Conservation (phyloP, 441 rosid genomes). For the Gossypium armourianum region DNA sequence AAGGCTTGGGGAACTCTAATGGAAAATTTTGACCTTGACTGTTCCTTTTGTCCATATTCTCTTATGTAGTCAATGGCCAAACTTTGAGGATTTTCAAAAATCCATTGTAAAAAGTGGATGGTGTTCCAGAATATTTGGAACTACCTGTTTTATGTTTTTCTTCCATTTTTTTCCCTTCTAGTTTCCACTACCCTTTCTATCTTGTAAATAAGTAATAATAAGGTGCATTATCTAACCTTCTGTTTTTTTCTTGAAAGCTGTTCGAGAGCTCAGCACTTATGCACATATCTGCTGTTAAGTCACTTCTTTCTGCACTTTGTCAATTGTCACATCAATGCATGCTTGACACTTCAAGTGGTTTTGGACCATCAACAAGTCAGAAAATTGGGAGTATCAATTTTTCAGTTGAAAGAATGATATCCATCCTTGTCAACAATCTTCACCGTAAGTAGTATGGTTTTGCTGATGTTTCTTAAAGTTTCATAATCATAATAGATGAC, state of each 20-base stretch:
- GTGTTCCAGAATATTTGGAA: neutral
- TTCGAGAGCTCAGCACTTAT: constrained; percentile 97
- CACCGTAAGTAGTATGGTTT: constrained; percentile 57
- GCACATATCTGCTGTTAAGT: constrained; percentile 88
- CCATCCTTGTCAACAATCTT: constrained; percentile 86
- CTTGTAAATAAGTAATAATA: constrained; percentile 7
- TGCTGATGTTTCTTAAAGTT: constrained; percentile 14
- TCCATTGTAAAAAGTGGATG: neutral
- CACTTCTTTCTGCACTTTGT: constrained; percentile 81
- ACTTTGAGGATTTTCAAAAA: neutral
- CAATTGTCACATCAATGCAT: constrained; percentile 83
- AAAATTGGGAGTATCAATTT: constrained; percentile 73
- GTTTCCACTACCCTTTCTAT: neutral
- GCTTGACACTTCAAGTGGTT: constrained; percentile 56
- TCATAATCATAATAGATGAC: constrained; percentile 1
- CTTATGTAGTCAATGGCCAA: neutral
- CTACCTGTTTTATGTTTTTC: neutral
- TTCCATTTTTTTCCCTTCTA: neutral
- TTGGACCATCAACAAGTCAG: constrained; percentile 66
- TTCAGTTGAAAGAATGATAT: constrained; percentile 92
- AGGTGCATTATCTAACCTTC: constrained; percentile 29
- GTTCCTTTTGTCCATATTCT: neutral
- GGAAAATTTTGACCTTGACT: neutral
- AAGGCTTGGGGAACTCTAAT: neutral
- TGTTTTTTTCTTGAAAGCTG: constrained; percentile 46